Evolutionary conservation across 2,329 filamentous ascomycete species (phyloP), one percentile per base, ranked within the genome.

Genomic region (Monosporascus sp.): DNA sequence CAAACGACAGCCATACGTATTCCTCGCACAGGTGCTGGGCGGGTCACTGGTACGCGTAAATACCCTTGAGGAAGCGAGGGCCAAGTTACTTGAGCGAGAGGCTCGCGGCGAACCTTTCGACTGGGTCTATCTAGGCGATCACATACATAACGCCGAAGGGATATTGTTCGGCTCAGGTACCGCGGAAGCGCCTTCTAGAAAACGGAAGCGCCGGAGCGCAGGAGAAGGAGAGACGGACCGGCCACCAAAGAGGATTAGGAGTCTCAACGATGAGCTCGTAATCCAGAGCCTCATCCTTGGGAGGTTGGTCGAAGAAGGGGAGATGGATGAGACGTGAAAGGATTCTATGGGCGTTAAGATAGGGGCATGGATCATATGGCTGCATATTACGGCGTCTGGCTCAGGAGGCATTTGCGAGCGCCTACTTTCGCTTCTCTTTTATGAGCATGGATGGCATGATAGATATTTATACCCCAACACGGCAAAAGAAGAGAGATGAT

Each of bases 261-360:
- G 94, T 45, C 80, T 96, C 50, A 87, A 85, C 52, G 87, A 95
- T 67, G 93, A 97, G 70, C 84, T 93, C 65, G 84, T 97, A 22
- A 85, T 96, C 52, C 93, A 99, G 75, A 97, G 91, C 68, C 74
- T 97, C 54, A 97, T 99, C 58, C 69, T 96, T 49, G 93, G 92
- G 1, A 82, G 84, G 55, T 72, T 97, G 60, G 81, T 91, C 50
- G 86, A 89, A 56, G 80, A 83, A 48, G 77, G 73, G 14, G 79
- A 83, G 59, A 63, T 75, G 61, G 60, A 64, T 22, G 60, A 58
- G 64, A 54, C 52, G 49, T 24, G 15, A 35, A 18, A 7, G 11
- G 17, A 9, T 11, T 17, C 11, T 17, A 39, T 11, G 6, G 37
- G 4, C 17, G 37, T 7, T n/a, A 3, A 18, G 41, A 44, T 24